A percentile compares a stretch with the other conserved stretches of the same genome.
phyloP scores from a whole-genome alignment of 192 early-diverging fungal genomes.

The Chytriomyces sp. region DNA sequence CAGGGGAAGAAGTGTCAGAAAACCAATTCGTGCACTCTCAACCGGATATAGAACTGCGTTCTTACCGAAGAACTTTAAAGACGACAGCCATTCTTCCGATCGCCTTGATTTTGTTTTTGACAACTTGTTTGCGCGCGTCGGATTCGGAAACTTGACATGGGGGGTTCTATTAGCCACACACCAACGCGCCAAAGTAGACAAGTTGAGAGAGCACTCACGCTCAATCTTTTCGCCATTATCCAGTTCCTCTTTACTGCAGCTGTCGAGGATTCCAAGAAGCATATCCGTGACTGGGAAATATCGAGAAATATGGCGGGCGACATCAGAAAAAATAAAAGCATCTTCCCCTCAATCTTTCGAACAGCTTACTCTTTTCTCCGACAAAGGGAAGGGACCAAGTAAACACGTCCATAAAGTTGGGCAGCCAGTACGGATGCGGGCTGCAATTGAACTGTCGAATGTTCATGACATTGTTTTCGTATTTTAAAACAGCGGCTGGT shows the following conservation, averaged over 20 bases:
- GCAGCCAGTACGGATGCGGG: conserved; percentile 97
- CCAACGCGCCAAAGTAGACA: background rate
- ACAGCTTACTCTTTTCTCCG: conserved; percentile 86
- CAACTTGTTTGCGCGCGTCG: conserved; percentile 70
- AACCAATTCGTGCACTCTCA: too few relatives aligned
- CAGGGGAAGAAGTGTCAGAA: background rate
- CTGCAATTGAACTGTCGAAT: conserved; percentile 95
- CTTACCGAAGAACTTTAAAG: conserved; percentile 82
- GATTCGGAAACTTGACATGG: conserved; percentile 48
- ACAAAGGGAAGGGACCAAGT: conserved; percentile 98
- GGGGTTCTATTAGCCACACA: background rate
- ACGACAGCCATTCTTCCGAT: conserved; percentile 89
- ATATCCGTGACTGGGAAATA: conserved; percentile 86
- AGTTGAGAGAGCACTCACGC: conserved; percentile 25
- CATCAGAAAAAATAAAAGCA: conserved; percentile 1
- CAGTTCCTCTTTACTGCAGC: conserved; percentile 95
- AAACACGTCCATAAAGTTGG: conserved; percentile 99
- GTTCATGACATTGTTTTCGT: conserved; percentile 99
- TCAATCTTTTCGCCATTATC: conserved; percentile 59
- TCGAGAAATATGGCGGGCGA: background rate
- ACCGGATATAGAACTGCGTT: conserved; percentile 9
- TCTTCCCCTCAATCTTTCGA: background rate
- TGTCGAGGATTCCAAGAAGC: conserved; percentile 91
- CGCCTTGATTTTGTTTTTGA: conserved; percentile 89
- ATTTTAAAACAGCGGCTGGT: conserved; percentile 90